Conservation (phyloP, 2,329 filamentous ascomycete species). For the Neonectria faginata region DNA sequence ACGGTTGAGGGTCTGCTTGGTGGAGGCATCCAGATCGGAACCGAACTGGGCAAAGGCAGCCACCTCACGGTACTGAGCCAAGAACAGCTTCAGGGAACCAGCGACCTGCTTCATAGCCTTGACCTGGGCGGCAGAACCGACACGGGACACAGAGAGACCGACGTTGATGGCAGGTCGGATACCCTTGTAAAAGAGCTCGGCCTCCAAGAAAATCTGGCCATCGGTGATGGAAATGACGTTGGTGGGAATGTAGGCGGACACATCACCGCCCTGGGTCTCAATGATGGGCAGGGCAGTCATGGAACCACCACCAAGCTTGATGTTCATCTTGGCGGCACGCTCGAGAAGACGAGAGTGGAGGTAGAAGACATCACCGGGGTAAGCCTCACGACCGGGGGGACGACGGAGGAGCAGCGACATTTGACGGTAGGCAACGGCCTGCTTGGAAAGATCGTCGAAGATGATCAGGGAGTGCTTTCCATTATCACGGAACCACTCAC, state of each 20-base stretch:
- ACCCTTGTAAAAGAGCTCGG: constrained; percentile 99
- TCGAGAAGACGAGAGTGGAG: constrained; percentile 99
- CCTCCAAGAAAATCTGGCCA: constrained; percentile 99
- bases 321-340: constrained; percentile 99
- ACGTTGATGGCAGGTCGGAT: constrained; percentile 99
- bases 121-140: constrained; percentile 98
- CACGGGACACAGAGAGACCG: constrained; percentile 99
- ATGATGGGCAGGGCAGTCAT: constrained; percentile 97
- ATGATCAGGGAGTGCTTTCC: constrained; percentile 91
- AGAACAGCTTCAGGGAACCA: constrained; percentile 99
- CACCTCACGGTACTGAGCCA: constrained; percentile 99
- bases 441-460: constrained; percentile 97
- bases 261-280: constrained; percentile 99
- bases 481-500: constrained; percentile 83
- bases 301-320: constrained; percentile 93
- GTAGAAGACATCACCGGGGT: constrained; percentile 99
- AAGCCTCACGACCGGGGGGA: constrained; percentile 98
- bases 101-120: constrained; percentile 99
- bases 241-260: constrained; percentile 99
- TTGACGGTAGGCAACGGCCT: constrained; percentile 97
- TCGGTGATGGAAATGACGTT: constrained; percentile 99
- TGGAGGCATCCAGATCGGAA: constrained; percentile 98
- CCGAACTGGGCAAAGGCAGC: constrained; percentile 99
- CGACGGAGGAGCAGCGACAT: constrained; percentile 98
- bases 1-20: constrained; percentile 98